phyloP scores from a whole-genome alignment of 257 asterid species.

The Coffea canephora region DNA sequence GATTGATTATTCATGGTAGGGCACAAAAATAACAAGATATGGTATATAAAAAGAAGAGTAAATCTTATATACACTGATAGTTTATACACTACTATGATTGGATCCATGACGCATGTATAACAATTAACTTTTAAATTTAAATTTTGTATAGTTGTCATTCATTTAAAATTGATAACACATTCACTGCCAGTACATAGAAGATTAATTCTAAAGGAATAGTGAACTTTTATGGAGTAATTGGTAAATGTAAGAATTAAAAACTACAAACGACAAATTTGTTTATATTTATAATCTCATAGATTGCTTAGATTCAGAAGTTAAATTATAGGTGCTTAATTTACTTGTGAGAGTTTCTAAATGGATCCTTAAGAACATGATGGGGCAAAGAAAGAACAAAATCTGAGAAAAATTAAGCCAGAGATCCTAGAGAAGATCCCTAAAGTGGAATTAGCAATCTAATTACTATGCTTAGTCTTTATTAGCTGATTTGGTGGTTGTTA shows the following conservation, averaged over 20 bases:
- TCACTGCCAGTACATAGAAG: too few species aligned
- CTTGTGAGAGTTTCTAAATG: background rate
- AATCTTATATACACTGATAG: too few species aligned
- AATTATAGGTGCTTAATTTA: background rate
- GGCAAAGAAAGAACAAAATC: slow-evolving; percentile 31
- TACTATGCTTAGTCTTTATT: slow-evolving; percentile 2
- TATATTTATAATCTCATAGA: background rate
- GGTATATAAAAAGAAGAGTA: too few species aligned
- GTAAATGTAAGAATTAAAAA: background rate
- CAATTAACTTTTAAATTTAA: too few species aligned
- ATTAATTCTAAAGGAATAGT: too few species aligned
- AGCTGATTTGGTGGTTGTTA: slow-evolving; percentile 1
- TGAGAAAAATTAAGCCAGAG: slow-evolving; percentile 26
- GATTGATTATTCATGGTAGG: too few species aligned
- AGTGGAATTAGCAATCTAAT: slow-evolving; percentile 25
- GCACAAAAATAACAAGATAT: too few species aligned
- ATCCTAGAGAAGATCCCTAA: slow-evolving; percentile 47
- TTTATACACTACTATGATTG: too few species aligned
- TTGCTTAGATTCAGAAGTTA: slow-evolving; percentile 1
- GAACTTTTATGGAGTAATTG: too few species aligned
- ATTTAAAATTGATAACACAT: too few species aligned
- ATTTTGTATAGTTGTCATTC: too few species aligned
- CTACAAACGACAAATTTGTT: background rate
- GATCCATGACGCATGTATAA: too few species aligned
- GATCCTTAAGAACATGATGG: background rate